These are phyloP conservation scores for Punica granatum DNA, from an alignment of 345 rosid species.

Conservation along the genomic window DNA sequence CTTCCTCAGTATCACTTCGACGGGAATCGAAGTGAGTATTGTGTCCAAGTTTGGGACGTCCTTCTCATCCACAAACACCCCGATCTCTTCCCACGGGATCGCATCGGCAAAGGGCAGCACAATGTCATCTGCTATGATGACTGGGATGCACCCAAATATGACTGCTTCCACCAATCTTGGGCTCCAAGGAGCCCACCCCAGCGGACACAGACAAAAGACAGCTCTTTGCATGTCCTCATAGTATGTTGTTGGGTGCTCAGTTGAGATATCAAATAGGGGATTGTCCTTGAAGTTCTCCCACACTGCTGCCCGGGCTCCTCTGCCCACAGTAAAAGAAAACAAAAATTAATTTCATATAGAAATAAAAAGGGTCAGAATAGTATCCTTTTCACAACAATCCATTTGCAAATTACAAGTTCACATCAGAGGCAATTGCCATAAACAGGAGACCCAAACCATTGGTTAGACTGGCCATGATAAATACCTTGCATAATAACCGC, in stretches of 20 bases:
- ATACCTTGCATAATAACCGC: conserved; percentile 98
- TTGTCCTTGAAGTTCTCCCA: conserved; percentile 99
- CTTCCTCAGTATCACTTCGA: conserved; percentile 74
- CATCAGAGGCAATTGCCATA: neutral
- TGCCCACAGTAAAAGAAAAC: conserved; percentile 23
- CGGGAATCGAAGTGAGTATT: conserved; percentile 83
- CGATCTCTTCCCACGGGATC: conserved; percentile 98
- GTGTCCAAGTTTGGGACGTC: conserved; percentile 88
- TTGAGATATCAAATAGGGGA: conserved; percentile 89
- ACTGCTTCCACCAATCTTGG: conserved; percentile 98
- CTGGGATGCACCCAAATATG: conserved; percentile 99
- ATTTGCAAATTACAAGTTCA: neutral
- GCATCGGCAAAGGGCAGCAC: conserved; percentile 97
- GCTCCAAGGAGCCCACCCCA: conserved; percentile 99
- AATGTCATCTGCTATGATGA: conserved; percentile 94
- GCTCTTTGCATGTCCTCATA: conserved; percentile 99
- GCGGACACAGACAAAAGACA: conserved; percentile 90
- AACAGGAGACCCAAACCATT: neutral
- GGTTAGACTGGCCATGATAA: neutral
- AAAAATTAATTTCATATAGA: neutral
- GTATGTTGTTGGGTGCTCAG: conserved; percentile 94
- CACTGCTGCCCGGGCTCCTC: conserved; percentile 98
- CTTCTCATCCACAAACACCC: conserved; percentile 88
- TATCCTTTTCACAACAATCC: too few relatives aligned
- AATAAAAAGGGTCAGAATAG: neutral